phyloP scores from a whole-genome alignment of 2,329 filamentous ascomycete genomes.

The Monosporascus ibericus region DNA sequence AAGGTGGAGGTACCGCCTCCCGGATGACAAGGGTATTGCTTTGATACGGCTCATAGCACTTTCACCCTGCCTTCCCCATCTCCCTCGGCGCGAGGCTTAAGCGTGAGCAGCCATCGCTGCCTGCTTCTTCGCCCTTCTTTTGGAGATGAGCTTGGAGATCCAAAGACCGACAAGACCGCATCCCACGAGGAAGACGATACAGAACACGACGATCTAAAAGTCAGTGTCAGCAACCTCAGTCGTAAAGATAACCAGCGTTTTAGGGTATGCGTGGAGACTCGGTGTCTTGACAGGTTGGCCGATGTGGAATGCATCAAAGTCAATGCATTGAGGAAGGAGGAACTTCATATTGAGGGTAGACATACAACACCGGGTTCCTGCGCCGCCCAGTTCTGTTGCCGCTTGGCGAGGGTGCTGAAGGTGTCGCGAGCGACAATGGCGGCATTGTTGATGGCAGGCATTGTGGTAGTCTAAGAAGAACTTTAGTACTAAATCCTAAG shows the following conservation, averaged over 20 bases:
- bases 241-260: too few relatives aligned
- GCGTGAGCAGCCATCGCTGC: constrained; percentile 15
- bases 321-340: not conserved
- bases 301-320: too few relatives aligned
- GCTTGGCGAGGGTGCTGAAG: constrained; percentile 22
- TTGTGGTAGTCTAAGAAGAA: constrained; percentile 16
- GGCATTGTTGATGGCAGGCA: constrained; percentile 28
- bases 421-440: constrained; percentile 27
- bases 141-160: constrained; percentile 22
- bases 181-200: constrained; percentile 27
- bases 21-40: constrained; percentile 11
- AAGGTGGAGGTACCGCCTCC: constrained; percentile 14
- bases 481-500: constrained; percentile 6
- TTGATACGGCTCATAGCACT: constrained; percentile 8
- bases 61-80: constrained; percentile 4
- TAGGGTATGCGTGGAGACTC: too few relatives aligned
- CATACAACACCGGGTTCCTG: constrained; percentile 5
- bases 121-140: constrained; percentile 23
- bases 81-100: constrained; percentile 12
- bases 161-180: constrained; percentile 22
- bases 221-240: not conserved
- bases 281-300: too few relatives aligned
- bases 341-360: not conserved
- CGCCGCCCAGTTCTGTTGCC: constrained; percentile 24
- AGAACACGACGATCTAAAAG: constrained; percentile 8